Conservation (phyloP, 1,139 yeast genomes). For the Saccharomyces pastorianus region DNA sequence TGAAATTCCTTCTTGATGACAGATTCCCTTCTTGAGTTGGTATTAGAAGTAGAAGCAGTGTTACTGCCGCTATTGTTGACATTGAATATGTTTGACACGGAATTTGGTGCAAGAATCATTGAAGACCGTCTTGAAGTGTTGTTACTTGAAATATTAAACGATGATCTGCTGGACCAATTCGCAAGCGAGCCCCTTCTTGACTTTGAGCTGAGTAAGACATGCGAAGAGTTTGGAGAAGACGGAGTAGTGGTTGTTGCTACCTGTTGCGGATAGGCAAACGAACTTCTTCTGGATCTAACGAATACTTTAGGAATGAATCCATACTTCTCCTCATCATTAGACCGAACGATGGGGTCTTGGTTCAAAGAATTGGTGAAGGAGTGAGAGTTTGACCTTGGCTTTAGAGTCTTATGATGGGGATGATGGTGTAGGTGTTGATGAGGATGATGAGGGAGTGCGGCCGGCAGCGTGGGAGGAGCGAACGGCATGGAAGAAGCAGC, state of each 20-base stretch:
- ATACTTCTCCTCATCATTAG: constrained; percentile 26
- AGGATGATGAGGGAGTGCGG: not conserved
- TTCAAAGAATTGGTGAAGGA: constrained; percentile 17
- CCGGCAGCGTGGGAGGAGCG: not conserved
- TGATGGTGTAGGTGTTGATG: constrained; percentile 5
- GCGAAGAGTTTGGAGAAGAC: not conserved
- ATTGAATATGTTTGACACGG: not conserved
- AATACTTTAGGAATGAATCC: constrained; percentile 32
- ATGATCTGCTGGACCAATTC: constrained; percentile 7
- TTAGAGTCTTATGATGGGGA: constrained; percentile 5
- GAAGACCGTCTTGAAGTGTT: constrained; percentile 13
- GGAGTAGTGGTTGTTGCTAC: constrained; percentile 3
- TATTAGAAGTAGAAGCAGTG: not conserved
- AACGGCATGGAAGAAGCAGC: not conserved
- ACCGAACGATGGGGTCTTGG: not conserved
- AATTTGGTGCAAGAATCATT: constrained; percentile 2
- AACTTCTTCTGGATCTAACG: constrained; percentile 30
- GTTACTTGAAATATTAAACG: constrained; percentile 3
- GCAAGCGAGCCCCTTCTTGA: constrained; percentile 6
- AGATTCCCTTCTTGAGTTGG: constrained; percentile 2
- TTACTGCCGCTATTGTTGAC: not conserved
- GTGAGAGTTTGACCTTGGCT: constrained; percentile 28
- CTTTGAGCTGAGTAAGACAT: constrained; percentile 1
- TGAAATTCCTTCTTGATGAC: not conserved
- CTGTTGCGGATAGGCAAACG: constrained; percentile 15